These are phyloP conservation scores for Coriaria nepalensis DNA, from an alignment of 306 rosid genomes.

Conservation along the genomic window DNA sequence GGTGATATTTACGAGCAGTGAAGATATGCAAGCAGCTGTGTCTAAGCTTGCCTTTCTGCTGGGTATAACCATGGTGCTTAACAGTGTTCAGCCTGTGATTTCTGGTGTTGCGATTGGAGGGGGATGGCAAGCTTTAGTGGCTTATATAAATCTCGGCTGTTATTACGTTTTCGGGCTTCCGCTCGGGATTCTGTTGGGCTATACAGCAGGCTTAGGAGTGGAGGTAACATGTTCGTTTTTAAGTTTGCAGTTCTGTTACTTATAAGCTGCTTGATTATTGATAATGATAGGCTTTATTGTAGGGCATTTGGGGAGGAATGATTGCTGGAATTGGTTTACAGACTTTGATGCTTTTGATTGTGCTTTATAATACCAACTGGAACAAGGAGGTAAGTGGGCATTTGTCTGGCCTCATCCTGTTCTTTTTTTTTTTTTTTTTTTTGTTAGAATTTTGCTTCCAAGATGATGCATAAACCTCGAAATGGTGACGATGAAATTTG, in stretches of 20 bases:
- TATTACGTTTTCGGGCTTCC: slow-evolving; percentile 77
- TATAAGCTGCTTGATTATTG: neutral
- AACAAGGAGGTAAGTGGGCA: slow-evolving; percentile 31
- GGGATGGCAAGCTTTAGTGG: slow-evolving; percentile 81
- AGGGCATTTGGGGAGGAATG: slow-evolving; percentile 65
- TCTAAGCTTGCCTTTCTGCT: slow-evolving; percentile 50
- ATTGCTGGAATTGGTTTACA: slow-evolving; percentile 39
- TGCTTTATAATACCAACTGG: slow-evolving; percentile 44
- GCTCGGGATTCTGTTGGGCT: slow-evolving; percentile 65
- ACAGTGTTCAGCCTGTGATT: slow-evolving; percentile 81
- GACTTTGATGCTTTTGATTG: slow-evolving; percentile 31
- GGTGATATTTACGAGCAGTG: slow-evolving; percentile 44
- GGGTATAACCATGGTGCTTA: slow-evolving; percentile 65
- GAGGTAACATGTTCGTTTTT: slow-evolving; percentile 30
- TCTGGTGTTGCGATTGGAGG: slow-evolving; percentile 95
- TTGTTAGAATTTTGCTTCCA: neutral
- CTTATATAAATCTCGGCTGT: slow-evolving; percentile 59
- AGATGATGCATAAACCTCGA: neutral
- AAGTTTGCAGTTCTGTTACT: neutral
- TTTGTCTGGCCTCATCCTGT: neutral
- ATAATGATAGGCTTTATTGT: neutral
- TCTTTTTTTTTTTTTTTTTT: neutral
- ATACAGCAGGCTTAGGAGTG: slow-evolving; percentile 44
- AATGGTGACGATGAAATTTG: neutral
- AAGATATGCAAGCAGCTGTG: slow-evolving; percentile 36